Conservation (phyloP, 371 early-diverging fungal species). For the Actinomucor elegans region DNA sequence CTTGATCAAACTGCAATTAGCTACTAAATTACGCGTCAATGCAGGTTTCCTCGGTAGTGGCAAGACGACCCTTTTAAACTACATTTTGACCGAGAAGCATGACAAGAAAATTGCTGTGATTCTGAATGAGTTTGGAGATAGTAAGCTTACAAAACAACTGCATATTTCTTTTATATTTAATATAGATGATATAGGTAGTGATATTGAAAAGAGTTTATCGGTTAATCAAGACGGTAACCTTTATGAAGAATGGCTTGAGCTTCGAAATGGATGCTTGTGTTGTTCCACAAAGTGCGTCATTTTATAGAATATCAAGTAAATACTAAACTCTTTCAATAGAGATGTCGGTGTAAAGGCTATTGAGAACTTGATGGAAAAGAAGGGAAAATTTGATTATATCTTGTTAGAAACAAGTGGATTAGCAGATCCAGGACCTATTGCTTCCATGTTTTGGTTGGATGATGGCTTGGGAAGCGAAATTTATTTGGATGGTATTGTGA, state of each 20-base stretch:
- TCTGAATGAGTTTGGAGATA: slow-evolving; percentile 85
- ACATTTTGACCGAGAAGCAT: slow-evolving; percentile 88
- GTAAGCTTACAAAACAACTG: slow-evolving; percentile 19
- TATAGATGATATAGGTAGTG: slow-evolving; percentile 63
- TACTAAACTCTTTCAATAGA: slow-evolving; percentile 34
- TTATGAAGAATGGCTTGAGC: slow-evolving; percentile 96
- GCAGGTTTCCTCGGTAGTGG: slow-evolving; percentile 88
- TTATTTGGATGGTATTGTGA: slow-evolving; percentile 91
- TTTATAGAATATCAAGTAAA: no score
- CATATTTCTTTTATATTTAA: background rate
- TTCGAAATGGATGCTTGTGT: slow-evolving; percentile 96
- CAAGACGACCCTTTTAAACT: slow-evolving; percentile 90
- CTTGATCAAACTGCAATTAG: no score
- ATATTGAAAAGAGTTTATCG: slow-evolving; percentile 92
- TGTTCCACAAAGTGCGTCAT: slow-evolving; percentile 85
- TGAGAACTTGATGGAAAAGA: slow-evolving; percentile 89
- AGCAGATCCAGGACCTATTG: slow-evolving; percentile 91
- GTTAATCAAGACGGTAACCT: slow-evolving; percentile 77
- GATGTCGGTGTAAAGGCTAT: slow-evolving; percentile 94
- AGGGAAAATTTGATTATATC: slow-evolving; percentile 92
- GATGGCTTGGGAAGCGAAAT: slow-evolving; percentile 88
- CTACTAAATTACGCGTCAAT: no score
- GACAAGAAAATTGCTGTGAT: slow-evolving; percentile 95
- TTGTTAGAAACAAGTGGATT: slow-evolving; percentile 87
- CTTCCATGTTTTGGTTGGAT: slow-evolving; percentile 96